These are phyloP conservation scores for Fomitopsis betulina DNA, from an alignment of 1,284 basidiomycete genomes.

Conservation along the genomic window DNA sequence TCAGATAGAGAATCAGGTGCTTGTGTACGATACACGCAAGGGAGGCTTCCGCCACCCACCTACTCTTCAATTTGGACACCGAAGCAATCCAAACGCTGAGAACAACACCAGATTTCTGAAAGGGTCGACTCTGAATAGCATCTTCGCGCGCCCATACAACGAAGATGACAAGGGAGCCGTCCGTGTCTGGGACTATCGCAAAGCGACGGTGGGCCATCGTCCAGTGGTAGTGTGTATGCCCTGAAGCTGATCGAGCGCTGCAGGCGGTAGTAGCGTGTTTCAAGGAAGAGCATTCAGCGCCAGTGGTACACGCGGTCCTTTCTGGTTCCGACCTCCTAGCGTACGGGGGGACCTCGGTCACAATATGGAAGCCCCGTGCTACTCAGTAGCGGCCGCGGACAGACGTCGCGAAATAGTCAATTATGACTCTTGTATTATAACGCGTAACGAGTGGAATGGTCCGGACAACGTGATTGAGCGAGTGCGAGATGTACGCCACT, in stretches of 20 bases:
- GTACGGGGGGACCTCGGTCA: conserved; percentile 36
- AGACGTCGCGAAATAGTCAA: background rate
- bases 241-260: conserved; percentile 1
- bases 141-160: conserved; percentile 42
- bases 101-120: conserved; percentile 17
- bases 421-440: background rate
- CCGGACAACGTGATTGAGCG: background rate
- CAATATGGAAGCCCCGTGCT: conserved; percentile 27
- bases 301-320: conserved; percentile 40
- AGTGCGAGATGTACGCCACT: background rate
- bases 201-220: conserved; percentile 36
- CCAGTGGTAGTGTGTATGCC: conserved; percentile 1
- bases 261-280: conserved; percentile 32
- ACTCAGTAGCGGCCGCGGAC: conserved; percentile 5
- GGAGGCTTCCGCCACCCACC: conserved; percentile 34
- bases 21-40: conserved; percentile 41
- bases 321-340: conserved; percentile 35
- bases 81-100: conserved; percentile 15
- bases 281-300: conserved; percentile 28
- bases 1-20: conserved; percentile 43
- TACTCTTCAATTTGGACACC: conserved; percentile 41
- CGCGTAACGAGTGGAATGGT: background rate
- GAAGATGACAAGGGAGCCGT: conserved; percentile 33
- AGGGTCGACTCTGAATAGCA: conserved; percentile 28
- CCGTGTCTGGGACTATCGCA: conserved; percentile 47